Evolutionary conservation across 2,329 filamentous ascomycete genomes (phyloP).

Genomic region (Curvularia sp.): DNA sequence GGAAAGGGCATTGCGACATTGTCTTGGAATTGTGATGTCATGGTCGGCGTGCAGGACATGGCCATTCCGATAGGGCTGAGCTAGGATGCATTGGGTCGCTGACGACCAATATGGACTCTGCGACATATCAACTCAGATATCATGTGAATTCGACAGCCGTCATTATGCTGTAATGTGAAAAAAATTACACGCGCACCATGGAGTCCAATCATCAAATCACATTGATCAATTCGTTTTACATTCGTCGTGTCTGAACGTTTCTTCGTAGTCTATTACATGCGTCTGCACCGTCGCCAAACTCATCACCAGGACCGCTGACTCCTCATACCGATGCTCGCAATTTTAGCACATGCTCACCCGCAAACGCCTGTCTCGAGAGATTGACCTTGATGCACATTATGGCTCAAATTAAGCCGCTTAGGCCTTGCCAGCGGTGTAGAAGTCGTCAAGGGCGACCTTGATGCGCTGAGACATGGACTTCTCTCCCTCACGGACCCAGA

Average conservation of each 20-base stretch:
- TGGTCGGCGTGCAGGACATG: conserved; percentile 7
- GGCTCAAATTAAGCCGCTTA: conserved; percentile 53
- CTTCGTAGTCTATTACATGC: conserved; percentile 17
- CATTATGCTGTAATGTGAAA: neutral
- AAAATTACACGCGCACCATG: neutral
- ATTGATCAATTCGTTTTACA: neutral
- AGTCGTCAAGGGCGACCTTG: conserved; percentile 82
- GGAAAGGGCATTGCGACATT: conserved; percentile 24
- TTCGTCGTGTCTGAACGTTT: conserved; percentile 7
- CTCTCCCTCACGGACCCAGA: conserved; percentile 97
- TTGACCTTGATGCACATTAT: neutral
- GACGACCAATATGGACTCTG: neutral
- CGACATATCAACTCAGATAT: neutral
- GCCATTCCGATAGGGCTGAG: conserved; percentile 10
- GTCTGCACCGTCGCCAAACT: conserved; percentile 17
- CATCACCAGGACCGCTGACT: conserved; percentile 4
- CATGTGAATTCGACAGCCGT: neutral
- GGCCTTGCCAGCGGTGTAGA: conserved; percentile 82
- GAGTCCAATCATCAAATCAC: neutral
- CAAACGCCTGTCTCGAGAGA: conserved; percentile 26
- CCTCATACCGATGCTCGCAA: conserved; percentile 2
- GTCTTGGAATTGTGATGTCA: conserved; percentile 22
- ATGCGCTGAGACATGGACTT: conserved; percentile 88
- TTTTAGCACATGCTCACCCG: conserved; percentile 8
- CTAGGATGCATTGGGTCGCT: conserved; percentile 4